These are phyloP conservation scores for Trichoderma oligosporum DNA, from an alignment of 2,329 filamentous ascomycete genomes.

Conservation along the genomic window DNA sequence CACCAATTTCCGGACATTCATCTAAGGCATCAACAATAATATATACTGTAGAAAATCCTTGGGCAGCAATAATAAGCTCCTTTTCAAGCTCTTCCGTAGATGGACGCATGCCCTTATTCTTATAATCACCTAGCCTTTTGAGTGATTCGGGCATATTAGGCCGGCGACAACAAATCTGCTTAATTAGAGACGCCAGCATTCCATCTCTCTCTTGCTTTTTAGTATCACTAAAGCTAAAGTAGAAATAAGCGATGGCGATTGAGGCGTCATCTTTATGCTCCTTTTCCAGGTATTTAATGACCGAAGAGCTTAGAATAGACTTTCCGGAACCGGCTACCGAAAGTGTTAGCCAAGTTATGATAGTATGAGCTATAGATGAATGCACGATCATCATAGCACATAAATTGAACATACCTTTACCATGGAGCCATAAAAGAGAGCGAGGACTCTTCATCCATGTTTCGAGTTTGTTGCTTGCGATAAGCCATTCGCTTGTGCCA, in stretches of 20 bases:
- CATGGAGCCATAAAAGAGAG: slow-evolving; percentile 19
- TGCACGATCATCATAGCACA: not conserved
- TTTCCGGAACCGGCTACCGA: slow-evolving; percentile 6
- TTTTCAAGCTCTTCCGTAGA: not conserved
- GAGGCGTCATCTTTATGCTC: not conserved
- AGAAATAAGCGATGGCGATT: not conserved
- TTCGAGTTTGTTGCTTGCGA: not conserved
- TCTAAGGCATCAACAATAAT: slow-evolving; percentile 15
- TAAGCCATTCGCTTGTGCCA: not conserved
- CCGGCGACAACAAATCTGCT: slow-evolving; percentile 8
- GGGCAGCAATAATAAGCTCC: not conserved
- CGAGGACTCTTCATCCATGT: not conserved
- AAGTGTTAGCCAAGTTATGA: not conserved
- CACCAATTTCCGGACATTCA: slow-evolving; percentile 5
- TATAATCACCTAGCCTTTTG: not conserved
- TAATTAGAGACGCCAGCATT: slow-evolving; percentile 16
- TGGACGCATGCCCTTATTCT: not conserved
- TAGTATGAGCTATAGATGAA: not conserved
- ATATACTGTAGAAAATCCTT: slow-evolving; percentile 1
- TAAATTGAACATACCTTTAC: slow-evolving; percentile 10
- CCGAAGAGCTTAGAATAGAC: not conserved
- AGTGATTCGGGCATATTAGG: slow-evolving; percentile 9
- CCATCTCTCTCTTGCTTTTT: slow-evolving; percentile 2
- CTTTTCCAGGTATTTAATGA: not conserved
- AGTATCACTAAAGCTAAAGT: slow-evolving; percentile 15